Conservation (phyloP, 371 early-diverging fungal genomes). For the Dentiscutata heterogama region DNA sequence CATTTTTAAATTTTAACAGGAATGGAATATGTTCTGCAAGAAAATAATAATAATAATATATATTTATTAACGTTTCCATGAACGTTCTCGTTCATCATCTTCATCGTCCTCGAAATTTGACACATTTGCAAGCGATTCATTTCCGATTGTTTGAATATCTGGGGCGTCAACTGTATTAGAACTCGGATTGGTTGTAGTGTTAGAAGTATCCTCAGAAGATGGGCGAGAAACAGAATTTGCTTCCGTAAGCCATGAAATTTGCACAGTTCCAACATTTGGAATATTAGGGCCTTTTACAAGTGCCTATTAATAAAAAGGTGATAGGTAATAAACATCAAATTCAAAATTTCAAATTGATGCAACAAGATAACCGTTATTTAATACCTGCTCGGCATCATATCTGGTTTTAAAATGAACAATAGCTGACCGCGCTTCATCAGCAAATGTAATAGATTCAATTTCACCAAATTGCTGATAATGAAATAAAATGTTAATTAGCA, state of each 20-base stretch:
- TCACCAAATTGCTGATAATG: constrained; percentile 68
- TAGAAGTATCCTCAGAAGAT: constrained; percentile 7
- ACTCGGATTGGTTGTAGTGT: background rate
- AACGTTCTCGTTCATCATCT: constrained; percentile 45
- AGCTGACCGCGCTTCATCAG: constrained; percentile 52
- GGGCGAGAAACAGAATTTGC: constrained; percentile 36
- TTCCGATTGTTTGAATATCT: background rate
- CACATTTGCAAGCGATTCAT: background rate
- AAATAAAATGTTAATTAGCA: background rate
- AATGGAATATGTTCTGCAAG: background rate
- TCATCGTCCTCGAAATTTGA: constrained; percentile 28
- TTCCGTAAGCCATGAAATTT: constrained; percentile 57
- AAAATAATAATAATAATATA: constrained; percentile 4
- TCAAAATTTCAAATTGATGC: background rate
- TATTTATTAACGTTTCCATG: constrained; percentile 46
- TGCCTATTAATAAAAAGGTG: constrained; percentile 55
- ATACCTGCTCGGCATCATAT: constrained; percentile 61
- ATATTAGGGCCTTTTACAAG: constrained; percentile 54
- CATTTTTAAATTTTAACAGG: background rate
- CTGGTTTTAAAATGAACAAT: constrained; percentile 61
- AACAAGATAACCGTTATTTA: background rate
- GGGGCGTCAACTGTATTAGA: background rate
- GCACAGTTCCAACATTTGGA: constrained; percentile 50
- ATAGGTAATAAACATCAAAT: constrained; percentile 38
- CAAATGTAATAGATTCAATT: constrained; percentile 52